phyloP scores from a whole-genome alignment of 2,329 filamentous ascomycete genomes.

The Exophiala aquamarina region DNA sequence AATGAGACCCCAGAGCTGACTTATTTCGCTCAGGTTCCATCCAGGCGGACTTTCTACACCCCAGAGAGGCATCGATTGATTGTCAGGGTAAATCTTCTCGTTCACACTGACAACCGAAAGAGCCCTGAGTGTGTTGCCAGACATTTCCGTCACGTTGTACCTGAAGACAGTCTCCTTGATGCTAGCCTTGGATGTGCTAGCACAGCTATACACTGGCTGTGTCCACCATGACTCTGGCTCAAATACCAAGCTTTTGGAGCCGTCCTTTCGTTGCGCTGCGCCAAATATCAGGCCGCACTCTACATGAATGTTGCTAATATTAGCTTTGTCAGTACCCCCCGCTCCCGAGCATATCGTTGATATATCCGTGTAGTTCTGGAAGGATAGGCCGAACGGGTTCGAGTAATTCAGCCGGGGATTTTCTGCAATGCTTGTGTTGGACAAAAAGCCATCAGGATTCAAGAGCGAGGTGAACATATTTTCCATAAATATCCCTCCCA shows the following conservation, averaged over 20 bases:
- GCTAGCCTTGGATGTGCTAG: constrained; percentile 41
- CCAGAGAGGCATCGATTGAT: constrained; percentile 37
- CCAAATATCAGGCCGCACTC: constrained; percentile 44
- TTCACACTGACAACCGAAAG: constrained; percentile 37
- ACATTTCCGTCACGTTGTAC: constrained; percentile 36
- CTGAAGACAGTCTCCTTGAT: constrained; percentile 48
- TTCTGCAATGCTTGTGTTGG: constrained; percentile 10
- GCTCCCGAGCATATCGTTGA: constrained; percentile 34
- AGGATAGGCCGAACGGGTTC: constrained; percentile 34
- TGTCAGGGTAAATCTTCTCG: constrained; percentile 38
- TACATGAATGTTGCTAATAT: constrained; percentile 44
- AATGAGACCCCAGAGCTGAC: constrained; percentile 45
- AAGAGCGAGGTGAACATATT: constrained; percentile 4
- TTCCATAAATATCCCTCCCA: constrained; percentile 6
- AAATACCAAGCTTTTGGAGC: constrained; percentile 35
- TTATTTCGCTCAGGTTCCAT: constrained; percentile 27
- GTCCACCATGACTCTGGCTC: constrained; percentile 46
- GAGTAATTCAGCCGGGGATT: constrained; percentile 23
- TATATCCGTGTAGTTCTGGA: constrained; percentile 30
- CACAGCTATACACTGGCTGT: constrained; percentile 46
- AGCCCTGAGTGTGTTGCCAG: constrained; percentile 36
- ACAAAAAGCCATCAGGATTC: constrained; percentile 12
- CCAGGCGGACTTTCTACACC: constrained; percentile 37
- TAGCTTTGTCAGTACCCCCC: constrained; percentile 34
- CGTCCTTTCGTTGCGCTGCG: constrained; percentile 38